A percentile compares a stretch with the other conserved stretches of the same genome.
Evolutionary conservation across 257 asterid genomes (phyloP).

Genomic region (Euphrasia confusa): DNA sequence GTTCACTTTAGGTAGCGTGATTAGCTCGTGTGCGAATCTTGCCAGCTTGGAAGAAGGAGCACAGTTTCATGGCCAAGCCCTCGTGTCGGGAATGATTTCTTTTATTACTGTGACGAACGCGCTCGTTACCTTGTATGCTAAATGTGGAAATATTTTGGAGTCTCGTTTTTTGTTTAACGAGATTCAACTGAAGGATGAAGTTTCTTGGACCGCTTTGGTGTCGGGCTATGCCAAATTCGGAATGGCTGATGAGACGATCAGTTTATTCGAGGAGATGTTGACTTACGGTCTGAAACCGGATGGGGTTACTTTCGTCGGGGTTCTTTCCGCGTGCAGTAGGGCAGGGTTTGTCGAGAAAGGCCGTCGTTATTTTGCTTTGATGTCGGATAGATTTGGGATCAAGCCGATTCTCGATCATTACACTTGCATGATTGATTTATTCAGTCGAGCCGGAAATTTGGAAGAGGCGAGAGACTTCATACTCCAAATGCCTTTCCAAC

Average conservation of each 20-base stretch:
- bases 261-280: conserved; percentile 72
- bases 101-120: conserved; percentile 80
- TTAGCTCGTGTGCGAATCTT: conserved; percentile 86
- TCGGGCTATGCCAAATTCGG: conserved; percentile 88
- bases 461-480: conserved; percentile 75
- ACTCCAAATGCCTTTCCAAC: conserved; percentile 60
- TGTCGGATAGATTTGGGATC: conserved; percentile 51
- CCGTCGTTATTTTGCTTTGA: conserved; percentile 50
- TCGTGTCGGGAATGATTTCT: conserved; percentile 60
- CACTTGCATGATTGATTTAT: conserved; percentile 70
- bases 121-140: conserved; percentile 68
- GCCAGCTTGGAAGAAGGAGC: conserved; percentile 95
- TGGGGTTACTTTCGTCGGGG: conserved; percentile 69
- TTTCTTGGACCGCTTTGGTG: conserved; percentile 86
- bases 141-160: conserved; percentile 76
- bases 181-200: conserved; percentile 58
- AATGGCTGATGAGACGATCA: conserved; percentile 63
- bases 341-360: conserved; percentile 78
- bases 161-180: conserved; percentile 58
- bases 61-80: conserved; percentile 73
- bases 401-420: conserved; percentile 54
- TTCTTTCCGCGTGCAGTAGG: conserved; percentile 87
- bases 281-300: conserved; percentile 60
- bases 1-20: conserved; percentile 77
- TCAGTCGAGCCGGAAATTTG: conserved; percentile 70